Base-by-base conservation (phyloP, 1,139 yeast genomes). In the Blastobotrys ciferrii region DNA sequence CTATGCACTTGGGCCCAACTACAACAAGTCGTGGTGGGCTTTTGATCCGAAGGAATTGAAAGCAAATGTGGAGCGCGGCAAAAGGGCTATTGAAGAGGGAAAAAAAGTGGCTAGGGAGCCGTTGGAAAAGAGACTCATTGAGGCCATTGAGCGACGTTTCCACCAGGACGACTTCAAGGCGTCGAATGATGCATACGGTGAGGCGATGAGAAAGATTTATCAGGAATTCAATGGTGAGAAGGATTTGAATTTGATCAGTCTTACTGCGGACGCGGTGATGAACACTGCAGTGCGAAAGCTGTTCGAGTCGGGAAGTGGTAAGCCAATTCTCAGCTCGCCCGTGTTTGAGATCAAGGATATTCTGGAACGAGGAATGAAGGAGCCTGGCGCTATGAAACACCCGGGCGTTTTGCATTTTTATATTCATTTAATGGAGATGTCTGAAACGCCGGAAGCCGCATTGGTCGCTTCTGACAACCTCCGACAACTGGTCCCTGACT, bases 1-100 rank as follows among this genome's bases (percentile, higher is more conserved):
- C 7, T 32, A 14, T 23, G 30, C 45, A 11, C n/a, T 13, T 18
- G 45, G 45, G 2, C 45, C 45, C 3, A 42, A 42, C 25, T 42
- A 42, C 36, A 42, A 42, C 18, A 32, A 42, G 20, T 18, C 18
- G 7, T 42, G 45, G 45, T 11, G 11, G 9, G 13, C 30, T 2
- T 42, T 32, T 18, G 45, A 42, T 20, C 9, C 9, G 2, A 9
- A 12, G 17, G 45, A 32, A 12, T 14, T 19, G 13, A 18, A n/a
- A 4, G 19, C n/a, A 7, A 13, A 12, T 6, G 13, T 14, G 13
- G 12, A 38, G 13, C 9, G 11, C 7, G 32, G 9, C 30, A 7
- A 38, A 7, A 5, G 9, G 12, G 42, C 42, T 4, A 5, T 38
- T 19, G 32, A 23, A 38, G n/a, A 18, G 13, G 9, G 9, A 5